Percentiles rank a stretch among this genome's conserved stretches.
These are phyloP conservation scores for Irpex sp. DNA, from an alignment of 1,284 basidiomycete species.

Conservation along the genomic window DNA sequence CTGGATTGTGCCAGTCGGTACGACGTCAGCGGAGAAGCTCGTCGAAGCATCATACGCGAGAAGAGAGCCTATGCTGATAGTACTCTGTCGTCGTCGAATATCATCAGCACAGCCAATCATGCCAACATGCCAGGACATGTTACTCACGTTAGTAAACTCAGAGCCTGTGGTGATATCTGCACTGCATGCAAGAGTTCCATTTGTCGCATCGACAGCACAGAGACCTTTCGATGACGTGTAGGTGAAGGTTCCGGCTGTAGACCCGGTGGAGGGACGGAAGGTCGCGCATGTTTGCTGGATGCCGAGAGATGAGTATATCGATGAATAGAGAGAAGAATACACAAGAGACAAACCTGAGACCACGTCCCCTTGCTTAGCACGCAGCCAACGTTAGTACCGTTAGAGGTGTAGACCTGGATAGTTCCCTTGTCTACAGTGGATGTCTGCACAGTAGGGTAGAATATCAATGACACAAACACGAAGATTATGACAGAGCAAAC, in stretches of 20 bases:
- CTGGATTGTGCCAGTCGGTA: constrained; percentile 10
- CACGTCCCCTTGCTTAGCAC: constrained; percentile 12
- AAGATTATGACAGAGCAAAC: background rate
- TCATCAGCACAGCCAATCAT: too few species aligned
- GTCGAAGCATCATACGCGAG: constrained; percentile 9
- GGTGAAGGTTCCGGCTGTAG: constrained; percentile 4
- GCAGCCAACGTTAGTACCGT: constrained; percentile 10
- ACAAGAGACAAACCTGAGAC: constrained; percentile 2
- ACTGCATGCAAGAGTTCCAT: constrained; percentile 6
- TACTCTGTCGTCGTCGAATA: background rate
- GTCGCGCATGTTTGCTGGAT: constrained; percentile 12
- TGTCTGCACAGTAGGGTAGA: background rate
- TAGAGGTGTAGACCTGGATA: constrained; percentile 11
- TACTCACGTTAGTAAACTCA: background rate
- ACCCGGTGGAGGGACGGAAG: constrained; percentile 8
- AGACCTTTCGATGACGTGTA: constrained; percentile 11
- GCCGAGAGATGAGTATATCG: background rate
- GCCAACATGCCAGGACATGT: background rate
- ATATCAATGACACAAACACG: background rate
- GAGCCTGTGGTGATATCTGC: background rate
- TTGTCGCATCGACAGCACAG: constrained; percentile 7
- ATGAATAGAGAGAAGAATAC: background rate
- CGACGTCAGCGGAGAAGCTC: constrained; percentile 9
- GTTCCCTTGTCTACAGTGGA: constrained; percentile 11
- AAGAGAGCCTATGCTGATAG: constrained; percentile 2